These are phyloP conservation scores for Boletus rex-veris DNA, from an alignment of 768 basidiomycete species.

Conservation along the genomic window DNA sequence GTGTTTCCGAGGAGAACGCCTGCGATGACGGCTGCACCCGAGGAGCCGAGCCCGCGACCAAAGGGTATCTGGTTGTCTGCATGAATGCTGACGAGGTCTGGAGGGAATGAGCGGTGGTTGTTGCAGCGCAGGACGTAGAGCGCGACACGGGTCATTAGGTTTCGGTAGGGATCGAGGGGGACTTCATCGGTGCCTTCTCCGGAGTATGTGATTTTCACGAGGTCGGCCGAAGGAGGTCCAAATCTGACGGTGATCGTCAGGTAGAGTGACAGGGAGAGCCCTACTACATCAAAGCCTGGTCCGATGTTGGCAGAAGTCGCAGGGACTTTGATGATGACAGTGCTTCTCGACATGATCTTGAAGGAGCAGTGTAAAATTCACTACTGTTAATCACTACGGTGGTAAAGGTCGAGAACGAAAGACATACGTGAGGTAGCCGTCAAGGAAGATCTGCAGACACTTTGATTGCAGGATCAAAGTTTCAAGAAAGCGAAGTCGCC, in stretches of 20 bases:
- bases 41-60: conserved; percentile 95
- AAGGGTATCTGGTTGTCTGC: conserved; percentile 94
- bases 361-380: conserved; percentile 2
- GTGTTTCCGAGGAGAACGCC: conserved; percentile 87
- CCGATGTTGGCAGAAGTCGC: conserved; percentile 99
- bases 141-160: conserved; percentile 94
- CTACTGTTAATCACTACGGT: neutral
- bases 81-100: conserved; percentile 62
- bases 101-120: conserved; percentile 68
- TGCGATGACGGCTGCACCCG: conserved; percentile 98
- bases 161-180: conserved; percentile 93
- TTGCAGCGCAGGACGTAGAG: conserved; percentile 97
- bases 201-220: conserved; percentile 69
- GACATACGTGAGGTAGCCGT: conserved; percentile 5
- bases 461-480: too few relatives aligned
- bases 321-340: conserved; percentile 78
- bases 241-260: conserved; percentile 70
- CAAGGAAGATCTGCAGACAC: neutral
- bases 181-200: conserved; percentile 92
- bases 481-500: too few relatives aligned
- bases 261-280: conserved; percentile 89
- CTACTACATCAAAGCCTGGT: conserved; percentile 98
- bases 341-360: conserved; percentile 24
- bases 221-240: conserved; percentile 34
- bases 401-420: neutral